Evolutionary conservation across 495 filamentous ascomycete genomes (phyloP).

Genomic region (Penicillium malachiteum): DNA sequence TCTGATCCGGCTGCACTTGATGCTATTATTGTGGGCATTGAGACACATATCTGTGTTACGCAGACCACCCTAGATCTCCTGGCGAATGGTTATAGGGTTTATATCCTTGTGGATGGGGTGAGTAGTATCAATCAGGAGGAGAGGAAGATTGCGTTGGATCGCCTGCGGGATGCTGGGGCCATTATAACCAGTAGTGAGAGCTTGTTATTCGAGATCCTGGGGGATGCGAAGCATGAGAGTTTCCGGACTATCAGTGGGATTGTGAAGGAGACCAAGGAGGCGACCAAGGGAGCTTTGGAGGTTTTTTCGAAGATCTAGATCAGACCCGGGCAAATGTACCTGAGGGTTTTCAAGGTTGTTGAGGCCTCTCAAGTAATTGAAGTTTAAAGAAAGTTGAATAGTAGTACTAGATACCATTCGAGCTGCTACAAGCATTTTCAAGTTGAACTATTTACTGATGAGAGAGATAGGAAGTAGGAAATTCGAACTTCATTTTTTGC

Average conservation of each 20-base stretch:
- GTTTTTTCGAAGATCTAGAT: slow-evolving; percentile 67
- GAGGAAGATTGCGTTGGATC: slow-evolving; percentile 70
- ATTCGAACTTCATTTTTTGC: not conserved
- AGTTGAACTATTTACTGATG: too few relatives aligned
- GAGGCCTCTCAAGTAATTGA: too few relatives aligned
- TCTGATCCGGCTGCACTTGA: slow-evolving; percentile 24
- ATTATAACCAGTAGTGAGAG: slow-evolving; percentile 87
- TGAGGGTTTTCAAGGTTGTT: too few relatives aligned
- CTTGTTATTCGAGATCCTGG: slow-evolving; percentile 89
- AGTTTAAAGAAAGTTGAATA: too few relatives aligned
- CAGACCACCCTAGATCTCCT: slow-evolving; percentile 87
- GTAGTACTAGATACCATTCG: too few relatives aligned
- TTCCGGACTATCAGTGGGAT: slow-evolving; percentile 71
- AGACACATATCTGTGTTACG: slow-evolving; percentile 91
- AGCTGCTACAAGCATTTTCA: too few relatives aligned
- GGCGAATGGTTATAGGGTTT: slow-evolving; percentile 72
- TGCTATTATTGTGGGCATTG: slow-evolving; percentile 71
- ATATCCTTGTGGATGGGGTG: slow-evolving; percentile 88
- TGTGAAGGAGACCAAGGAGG: slow-evolving; percentile 72
- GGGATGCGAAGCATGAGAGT: slow-evolving; percentile 69
- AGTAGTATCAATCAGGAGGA: slow-evolving; percentile 82
- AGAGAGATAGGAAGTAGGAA: not conserved
- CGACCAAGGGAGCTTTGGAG: slow-evolving; percentile 63
- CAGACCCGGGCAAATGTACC: not conserved
- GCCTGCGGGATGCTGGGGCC: slow-evolving; percentile 74